phyloP scores from a whole-genome alignment of 1,284 basidiomycete genomes.

The Inonotus hispidus region DNA sequence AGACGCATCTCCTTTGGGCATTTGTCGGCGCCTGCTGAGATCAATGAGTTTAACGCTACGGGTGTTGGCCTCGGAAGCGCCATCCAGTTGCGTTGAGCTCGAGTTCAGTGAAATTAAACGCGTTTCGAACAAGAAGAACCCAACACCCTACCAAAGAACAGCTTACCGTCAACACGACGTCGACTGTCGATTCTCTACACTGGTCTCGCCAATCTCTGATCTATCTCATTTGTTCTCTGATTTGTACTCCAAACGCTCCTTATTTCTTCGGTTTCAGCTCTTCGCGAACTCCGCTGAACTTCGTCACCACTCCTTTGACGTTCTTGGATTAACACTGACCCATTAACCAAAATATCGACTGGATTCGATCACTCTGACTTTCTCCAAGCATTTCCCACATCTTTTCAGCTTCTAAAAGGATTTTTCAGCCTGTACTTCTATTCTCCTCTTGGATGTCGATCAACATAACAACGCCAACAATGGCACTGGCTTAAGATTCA shows the following conservation, averaged over 20 bases:
- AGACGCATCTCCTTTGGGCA: slow-evolving; percentile 20
- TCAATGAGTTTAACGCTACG: slow-evolving; percentile 3
- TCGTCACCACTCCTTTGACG: neutral
- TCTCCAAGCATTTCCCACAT: neutral
- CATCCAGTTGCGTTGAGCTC: slow-evolving; percentile 14
- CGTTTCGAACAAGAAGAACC: neutral
- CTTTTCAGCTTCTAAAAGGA: neutral
- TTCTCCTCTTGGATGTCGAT: neutral
- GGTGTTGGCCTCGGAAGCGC: slow-evolving; percentile 18
- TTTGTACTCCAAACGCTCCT: neutral
- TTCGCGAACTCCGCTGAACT: neutral
- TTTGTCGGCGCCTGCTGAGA: slow-evolving; percentile 16
- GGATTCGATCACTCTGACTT: neutral
- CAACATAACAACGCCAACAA: neutral
- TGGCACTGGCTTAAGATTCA: too few relatives aligned
- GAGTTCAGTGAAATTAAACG: neutral
- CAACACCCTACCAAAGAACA: neutral
- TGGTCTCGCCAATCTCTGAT: neutral
- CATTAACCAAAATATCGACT: neutral
- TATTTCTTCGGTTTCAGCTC: neutral
- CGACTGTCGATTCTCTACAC: neutral
- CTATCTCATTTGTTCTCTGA: neutral
- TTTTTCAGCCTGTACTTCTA: neutral
- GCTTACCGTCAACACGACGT: neutral
- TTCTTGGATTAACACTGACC: neutral